Evolutionary conservation across 2,329 filamentous ascomycete genomes (phyloP).

Genomic region (Botrytis sinoallii): DNA sequence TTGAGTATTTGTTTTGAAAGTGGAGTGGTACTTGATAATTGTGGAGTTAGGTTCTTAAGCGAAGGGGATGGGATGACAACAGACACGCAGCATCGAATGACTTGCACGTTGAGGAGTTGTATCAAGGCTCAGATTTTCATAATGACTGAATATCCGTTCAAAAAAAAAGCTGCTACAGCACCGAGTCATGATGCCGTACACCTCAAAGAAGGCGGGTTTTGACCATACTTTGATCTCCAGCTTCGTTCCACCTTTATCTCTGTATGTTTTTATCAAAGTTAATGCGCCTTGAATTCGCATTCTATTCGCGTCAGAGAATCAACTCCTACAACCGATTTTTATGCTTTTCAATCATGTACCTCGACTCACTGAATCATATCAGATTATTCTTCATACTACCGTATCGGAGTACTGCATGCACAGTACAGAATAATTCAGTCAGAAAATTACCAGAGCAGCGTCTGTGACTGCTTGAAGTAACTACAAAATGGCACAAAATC

Average conservation of each 20-base stretch:
- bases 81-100: neutral
- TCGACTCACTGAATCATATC: neutral
- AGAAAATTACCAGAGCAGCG: neutral
- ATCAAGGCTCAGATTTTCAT: neutral
- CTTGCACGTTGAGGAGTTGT: neutral
- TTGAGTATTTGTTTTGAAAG: neutral
- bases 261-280: neutral
- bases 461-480: neutral
- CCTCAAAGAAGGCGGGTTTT: neutral
- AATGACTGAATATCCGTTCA: neutral
- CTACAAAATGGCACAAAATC: neutral
- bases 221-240: neutral
- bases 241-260: neutral
- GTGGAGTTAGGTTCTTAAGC: neutral
- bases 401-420: neutral
- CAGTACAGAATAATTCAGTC: neutral
- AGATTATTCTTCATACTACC: neutral
- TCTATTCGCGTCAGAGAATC: neutral
- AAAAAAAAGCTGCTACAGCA: neutral
- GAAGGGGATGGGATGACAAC: neutral
- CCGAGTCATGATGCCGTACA: neutral
- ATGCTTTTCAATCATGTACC: neutral
- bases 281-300: neutral
- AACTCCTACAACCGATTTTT: neutral
- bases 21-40: neutral